Evolutionary conservation across 164 flowering plant species (phyloP), one percentile per base, ranked within the genome.

Genomic region (Amborella trichopoda): DNA sequence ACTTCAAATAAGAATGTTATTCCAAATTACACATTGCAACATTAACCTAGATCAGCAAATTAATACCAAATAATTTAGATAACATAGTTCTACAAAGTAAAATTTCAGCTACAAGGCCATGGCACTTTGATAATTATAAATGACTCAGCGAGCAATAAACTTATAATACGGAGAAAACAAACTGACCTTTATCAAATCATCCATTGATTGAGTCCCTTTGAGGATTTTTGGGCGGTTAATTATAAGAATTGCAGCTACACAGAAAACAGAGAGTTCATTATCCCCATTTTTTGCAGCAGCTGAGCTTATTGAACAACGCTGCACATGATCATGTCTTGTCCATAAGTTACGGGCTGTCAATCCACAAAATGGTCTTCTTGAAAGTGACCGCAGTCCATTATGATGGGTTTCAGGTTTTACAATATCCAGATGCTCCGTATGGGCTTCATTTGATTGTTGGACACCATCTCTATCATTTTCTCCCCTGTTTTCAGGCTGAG

Each of bases 191-290:
- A 87, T 87, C 59, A 83, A 43, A 63, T 87, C 96, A 71, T 87
- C 96, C 48, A 83, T 69, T 54, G 94, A 83, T 50, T 28, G 78
- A 12, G 96, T 72, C 66, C 67, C 78, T 61, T 66, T 69, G 24
- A 83, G 63, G 34, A 87, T 66, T 51, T 79, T 81, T 4, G 77
- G 81, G 23, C 88, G 87, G 62, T 87, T 83, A 59, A 72, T 50
- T 18, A 83, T 67, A 18, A 87, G 79, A 56, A 87, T 72, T 19
- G 96, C 90, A 42, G 86, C 96, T 24, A 79, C 96, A 62, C 94
- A 83, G 49, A 73, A 87, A 14, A 83, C 81, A 16, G 96, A 71
- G 47, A 87, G 63, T 28, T 75, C 93, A 48, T 82, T 84, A 68
- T 75, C 78, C 33, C 72, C 76, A 41, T 71, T 80, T 53, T 62